Base-by-base conservation (phyloP, 192 early-diverging fungal species). In the Funneliformis geosporum region DNA sequence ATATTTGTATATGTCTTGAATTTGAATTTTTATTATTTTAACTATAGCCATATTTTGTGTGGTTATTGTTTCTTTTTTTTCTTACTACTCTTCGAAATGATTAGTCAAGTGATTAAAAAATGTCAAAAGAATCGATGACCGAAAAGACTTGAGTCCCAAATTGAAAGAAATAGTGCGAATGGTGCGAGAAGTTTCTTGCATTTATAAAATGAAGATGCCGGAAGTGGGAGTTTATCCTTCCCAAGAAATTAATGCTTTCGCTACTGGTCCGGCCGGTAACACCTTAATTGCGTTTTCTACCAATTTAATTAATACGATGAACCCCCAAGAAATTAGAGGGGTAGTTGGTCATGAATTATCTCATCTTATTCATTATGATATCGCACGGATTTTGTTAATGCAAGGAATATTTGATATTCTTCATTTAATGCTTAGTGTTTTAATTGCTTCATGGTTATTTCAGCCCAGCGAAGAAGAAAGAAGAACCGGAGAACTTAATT, bases 21-120 rank as follows among this genome's bases (percentile, higher is more conserved):
- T n/a, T n/a, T n/a, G n/a, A n/a, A n/a, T 67, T 67, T 67, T 67
- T 5, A 67, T 67, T 67, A 38, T 67, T 67, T 38, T 67, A 67
- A 6, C 65, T 5, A 12, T 67, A 28, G 25, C 28, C 38, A 39
- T 39, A 38, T 3, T 67, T 3, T n/a, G n/a, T n/a, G 12, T 27
- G 12, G 12, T 67, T 28, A 38, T 28, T 67, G 28, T 67, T 39
- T 67, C 11, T 12, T 67, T 27, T n/a, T 12, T 67, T 67, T 11
- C 27, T 67, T 67, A 67, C 28, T 67, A 27, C 12, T 12, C 12
- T 38, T 67, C 65, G 12, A 67, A 67, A 27, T 67, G 65, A 27
- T 67, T 67, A 67, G 65, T 27, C 2, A 67, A 67, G 28, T 67
- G 65, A 27, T 6, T 27, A 27, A 67, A 67, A 67, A 27, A 67